Evolutionary conservation across 2,329 filamentous ascomycete species (phyloP), one percentile per base, ranked within the genome.

Genomic region (Colletotrichum zoysiae): DNA sequence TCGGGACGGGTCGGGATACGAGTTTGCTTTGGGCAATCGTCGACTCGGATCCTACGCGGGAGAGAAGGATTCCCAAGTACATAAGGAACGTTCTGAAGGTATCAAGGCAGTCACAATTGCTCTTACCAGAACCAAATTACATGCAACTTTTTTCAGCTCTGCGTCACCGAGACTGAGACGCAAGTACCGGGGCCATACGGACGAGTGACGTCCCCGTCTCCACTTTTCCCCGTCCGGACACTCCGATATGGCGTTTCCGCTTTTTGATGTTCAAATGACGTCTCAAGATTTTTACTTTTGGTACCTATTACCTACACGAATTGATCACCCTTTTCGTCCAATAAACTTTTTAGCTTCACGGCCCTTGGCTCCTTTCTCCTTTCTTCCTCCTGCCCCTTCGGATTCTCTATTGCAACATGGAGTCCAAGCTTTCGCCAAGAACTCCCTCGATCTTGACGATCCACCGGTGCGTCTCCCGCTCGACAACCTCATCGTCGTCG

Each of bases 401-500:
- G 20, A 3, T 16, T 55, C n/a, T n/a, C 16, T 90, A 97, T 83
- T 93, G 93, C 84, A 98, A 86, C 95, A 98, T 98, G 63, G 91
- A 90, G 82, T 97, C 94, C 79, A 98, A 83, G 77, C 92, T 95
- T 86, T 98, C 95, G 6, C 96, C 96, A 64, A 98, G 83, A 40
- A 97, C 92, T 58, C 89, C 91, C 83, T 98, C 95, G 79, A 99
- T 97, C 82, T 91, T 91, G 79, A 92, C 89, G 76, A 98, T 96
- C 95, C 96, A 98, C 77, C 90, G 87, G 79, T 95, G 89, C 48
- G 95, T 95, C 85, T 97, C 95, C 78, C 90, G 86, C 84, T 99
- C 96, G 33, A 99, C 95, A 38, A 88, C 87, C 83, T 98, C 96
- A 78, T 98, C 95, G 76, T 98, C 96, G 80, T 99, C 96, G 79